phyloP scores from a whole-genome alignment of 768 basidiomycete species.

The Botryobasidium botryosum region DNA sequence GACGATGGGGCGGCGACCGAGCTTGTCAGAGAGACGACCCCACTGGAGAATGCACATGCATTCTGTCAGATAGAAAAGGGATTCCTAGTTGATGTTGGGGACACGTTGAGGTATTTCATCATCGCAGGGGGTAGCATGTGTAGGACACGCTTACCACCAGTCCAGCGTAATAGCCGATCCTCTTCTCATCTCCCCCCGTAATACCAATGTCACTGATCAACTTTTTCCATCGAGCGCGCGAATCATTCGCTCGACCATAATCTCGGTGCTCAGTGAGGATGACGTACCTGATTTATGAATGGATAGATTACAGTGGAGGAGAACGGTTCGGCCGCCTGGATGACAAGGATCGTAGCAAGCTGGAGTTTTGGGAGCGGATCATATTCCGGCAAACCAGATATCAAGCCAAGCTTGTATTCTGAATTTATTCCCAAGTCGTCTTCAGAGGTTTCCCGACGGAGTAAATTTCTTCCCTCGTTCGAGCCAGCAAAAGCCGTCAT shows the following conservation, averaged over 20 bases:
- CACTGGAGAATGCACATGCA: constrained; percentile 6
- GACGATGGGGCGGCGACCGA: constrained; percentile 14
- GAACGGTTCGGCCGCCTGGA: not conserved
- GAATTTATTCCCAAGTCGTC: no score
- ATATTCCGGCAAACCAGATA: no score
- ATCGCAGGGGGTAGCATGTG: not conserved
- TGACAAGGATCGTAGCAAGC: not conserved
- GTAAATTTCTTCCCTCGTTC: no score
- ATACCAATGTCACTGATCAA: constrained; percentile 6
- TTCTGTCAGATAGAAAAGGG: constrained; percentile 10
- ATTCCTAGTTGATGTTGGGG: constrained; percentile 1
- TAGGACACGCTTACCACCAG: constrained; percentile 5
- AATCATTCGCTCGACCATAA: no score
- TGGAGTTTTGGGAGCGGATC: not conserved
- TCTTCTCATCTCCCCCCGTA: constrained; percentile 8
- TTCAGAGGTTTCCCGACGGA: no score
- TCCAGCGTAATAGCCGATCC: constrained; percentile 9
- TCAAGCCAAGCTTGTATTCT: no score
- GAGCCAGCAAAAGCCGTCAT: no score
- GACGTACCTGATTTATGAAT: constrained; percentile 33
- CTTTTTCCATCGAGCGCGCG: no score
- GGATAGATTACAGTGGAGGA: constrained; percentile 40
- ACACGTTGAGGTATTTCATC: not conserved
- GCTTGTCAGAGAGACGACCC: constrained; percentile 12
- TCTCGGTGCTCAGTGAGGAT: no score